Base-by-base conservation (phyloP, 1,139 yeast species). In the Debaryomyces coudertii region DNA sequence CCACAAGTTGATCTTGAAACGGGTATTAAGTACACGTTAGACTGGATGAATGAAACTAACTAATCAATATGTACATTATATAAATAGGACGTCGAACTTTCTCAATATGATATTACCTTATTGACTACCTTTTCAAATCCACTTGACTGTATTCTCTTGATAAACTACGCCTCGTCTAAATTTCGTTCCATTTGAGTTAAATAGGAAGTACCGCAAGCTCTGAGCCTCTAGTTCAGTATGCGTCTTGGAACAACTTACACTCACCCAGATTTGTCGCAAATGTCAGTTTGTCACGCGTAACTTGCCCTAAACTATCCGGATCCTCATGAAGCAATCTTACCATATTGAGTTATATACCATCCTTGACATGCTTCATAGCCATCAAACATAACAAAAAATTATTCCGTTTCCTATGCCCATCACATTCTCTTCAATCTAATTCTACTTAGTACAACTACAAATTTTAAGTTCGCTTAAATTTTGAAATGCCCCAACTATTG, bases 1-100 rank as follows among this genome's bases (percentile, higher is more conserved):
- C 99, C 99, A 27, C 79, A 79, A 20, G 95, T 90, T 48, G 85
- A 76, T 47, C 72, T 93, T 40, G 95, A 89, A 61, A 82, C 86
- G 46, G 99, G 97, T 45, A 89, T 93, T 54, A 75, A 76, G 50
- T 78, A 79, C 52, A 90, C 97, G 2, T 74, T 90, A 47, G 89
- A 83, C 46, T 90, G 97, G 95, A 85, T 90, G 86, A 86, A 90
- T 61, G 96, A 90, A 65, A 73, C 73, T 40, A 58, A 51, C 40
- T 47, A 53, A 18, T 20, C 11, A 28, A 12, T 31, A 37, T 20
- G 23, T 24, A 37, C 28, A 37, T 27, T 36, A 23, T 35, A 22
- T 36, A 36, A 23, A 36, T 36, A 23, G 18, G 39, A 8, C 28
- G 8, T 22, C 22, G n/a, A 8, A 23, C 9, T 18, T n/a, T 22